Conservation (phyloP, 2,329 filamentous ascomycete species). For the Phaeomoniella chlamydospora region DNA sequence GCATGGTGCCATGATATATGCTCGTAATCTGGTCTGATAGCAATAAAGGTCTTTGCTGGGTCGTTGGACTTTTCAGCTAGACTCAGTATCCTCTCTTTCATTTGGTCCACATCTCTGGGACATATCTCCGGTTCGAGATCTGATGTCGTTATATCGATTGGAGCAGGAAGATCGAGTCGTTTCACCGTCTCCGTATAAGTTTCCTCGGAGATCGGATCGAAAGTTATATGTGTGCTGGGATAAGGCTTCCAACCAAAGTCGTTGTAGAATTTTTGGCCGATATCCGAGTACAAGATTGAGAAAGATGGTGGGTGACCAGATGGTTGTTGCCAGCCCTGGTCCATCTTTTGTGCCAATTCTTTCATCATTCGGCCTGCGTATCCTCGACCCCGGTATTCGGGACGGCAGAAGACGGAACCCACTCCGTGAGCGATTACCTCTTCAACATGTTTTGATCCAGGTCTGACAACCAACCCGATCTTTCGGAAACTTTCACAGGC, state of each 20-base stretch:
- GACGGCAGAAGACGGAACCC: conserved; percentile 64
- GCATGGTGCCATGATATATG: conserved; percentile 64
- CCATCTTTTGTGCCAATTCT: conserved; percentile 44
- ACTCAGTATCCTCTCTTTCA: conserved; percentile 41
- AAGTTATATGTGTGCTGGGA: conserved; percentile 55
- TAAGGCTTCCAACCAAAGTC: conserved; percentile 63
- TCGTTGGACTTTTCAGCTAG: conserved; percentile 23
- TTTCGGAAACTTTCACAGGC: conserved; percentile 8
- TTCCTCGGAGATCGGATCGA: conserved; percentile 28
- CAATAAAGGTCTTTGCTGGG: conserved; percentile 39
- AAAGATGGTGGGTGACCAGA: conserved; percentile 35
- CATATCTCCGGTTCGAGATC: conserved; percentile 31
- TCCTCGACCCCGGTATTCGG: conserved; percentile 51
- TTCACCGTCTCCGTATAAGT: conserved; percentile 9
- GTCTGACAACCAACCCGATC: conserved; percentile 17
- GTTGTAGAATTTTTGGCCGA: conserved; percentile 71
- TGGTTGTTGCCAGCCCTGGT: conserved; percentile 33
- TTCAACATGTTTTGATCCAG: conserved; percentile 35
- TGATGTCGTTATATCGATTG: conserved; percentile 16
- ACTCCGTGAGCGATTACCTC: conserved; percentile 53
- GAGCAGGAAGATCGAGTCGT: conserved; percentile 11
- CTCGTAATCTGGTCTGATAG: conserved; percentile 53
- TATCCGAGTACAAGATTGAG: conserved; percentile 74
- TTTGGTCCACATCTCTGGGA: conserved; percentile 42
- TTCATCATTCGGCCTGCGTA: conserved; percentile 66